Evolutionary conservation across 805 yeast genomes (phyloP).

Genomic region (Cyberlindnera misumaiensis): DNA sequence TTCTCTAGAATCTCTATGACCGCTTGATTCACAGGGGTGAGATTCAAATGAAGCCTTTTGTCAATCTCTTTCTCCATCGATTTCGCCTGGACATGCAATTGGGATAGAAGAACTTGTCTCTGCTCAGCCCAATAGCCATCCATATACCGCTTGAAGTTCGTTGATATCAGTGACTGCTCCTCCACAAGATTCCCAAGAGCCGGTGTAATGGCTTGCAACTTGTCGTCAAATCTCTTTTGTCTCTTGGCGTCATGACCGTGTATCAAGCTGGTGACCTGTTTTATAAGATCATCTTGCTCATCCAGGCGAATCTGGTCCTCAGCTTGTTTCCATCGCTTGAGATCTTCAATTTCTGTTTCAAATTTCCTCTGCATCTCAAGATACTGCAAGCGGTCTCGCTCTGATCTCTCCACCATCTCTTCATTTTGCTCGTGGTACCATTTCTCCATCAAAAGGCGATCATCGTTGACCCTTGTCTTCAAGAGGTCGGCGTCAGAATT

Average conservation of each 20-base stretch:
- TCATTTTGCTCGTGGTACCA: background rate
- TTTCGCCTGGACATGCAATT: background rate
- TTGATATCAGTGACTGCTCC: constrained; percentile 6
- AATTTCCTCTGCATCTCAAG: background rate
- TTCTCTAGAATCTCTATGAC: background rate
- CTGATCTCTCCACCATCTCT: background rate
- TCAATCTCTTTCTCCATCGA: background rate
- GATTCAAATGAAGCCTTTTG: background rate
- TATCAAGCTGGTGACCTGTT: constrained; percentile 8
- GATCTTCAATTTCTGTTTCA: constrained; percentile 1
- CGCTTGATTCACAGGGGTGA: background rate
- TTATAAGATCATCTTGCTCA: constrained; percentile 3
- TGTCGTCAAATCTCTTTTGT: constrained; percentile 2
- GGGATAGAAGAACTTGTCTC: background rate
- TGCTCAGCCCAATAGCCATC: background rate
- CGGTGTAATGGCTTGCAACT: constrained; percentile 7
- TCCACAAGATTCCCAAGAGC: constrained; percentile 4
- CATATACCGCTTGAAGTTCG: background rate
- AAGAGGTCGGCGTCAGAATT: background rate
- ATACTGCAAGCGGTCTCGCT: background rate
- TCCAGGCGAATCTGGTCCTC: background rate
- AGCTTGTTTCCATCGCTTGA: background rate
- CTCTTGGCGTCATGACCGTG: constrained; percentile 7
- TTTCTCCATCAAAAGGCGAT: no score
- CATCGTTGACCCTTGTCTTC: background rate